Base-by-base conservation (phyloP, 192 early-diverging fungal genomes). In the Spinellus fusiger region DNA sequence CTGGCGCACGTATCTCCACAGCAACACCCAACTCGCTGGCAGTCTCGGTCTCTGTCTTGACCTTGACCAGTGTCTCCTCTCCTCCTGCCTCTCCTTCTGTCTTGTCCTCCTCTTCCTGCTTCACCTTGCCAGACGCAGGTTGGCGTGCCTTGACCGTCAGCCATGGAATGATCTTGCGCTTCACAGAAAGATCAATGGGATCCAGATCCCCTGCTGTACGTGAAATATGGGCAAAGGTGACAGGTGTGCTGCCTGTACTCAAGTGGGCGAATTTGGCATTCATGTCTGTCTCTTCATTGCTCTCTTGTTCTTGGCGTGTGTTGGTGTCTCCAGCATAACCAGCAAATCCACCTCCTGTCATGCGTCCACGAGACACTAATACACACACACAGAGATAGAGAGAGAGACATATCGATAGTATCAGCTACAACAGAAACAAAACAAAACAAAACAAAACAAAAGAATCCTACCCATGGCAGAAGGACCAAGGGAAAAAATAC, bases 401-500 rank as follows among this genome's bases (percentile, higher is more conserved):
- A n/a, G n/a, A n/a, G n/a, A n/a, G n/a, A n/a, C n/a, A n/a, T n/a
- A n/a, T n/a, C n/a, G n/a, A n/a, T n/a, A n/a, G n/a, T n/a, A n/a
- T n/a, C n/a, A n/a, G n/a, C n/a, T n/a, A n/a, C n/a, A n/a, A n/a
- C n/a, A n/a, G n/a, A n/a, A n/a, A n/a, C n/a, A n/a, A n/a, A n/a
- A n/a, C n/a, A 52, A 8, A 52, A 27, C 8, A 52, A 8, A 23
- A 20, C n/a, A 20, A 55, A 22, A 22, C 55, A 38, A n/a, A n/a
- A n/a, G n/a, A n/a, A n/a, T n/a, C n/a, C n/a, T 52, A 62, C 71
- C 64, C 5, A 54, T 49, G 37, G 68, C 68, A 0, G 79, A 72
- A 16, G 79, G 79, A 28, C 79, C 79, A 0, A 80, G 63, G 13
- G 79, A 77, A 58, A 80, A 80, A 40, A 77, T 77, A 56, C 79